A percentile compares a stretch with the other conserved stretches of the same genome.
Conservation (phyloP, 2,329 filamentous ascomycete species). For the Polytolypa hystricis region DNA sequence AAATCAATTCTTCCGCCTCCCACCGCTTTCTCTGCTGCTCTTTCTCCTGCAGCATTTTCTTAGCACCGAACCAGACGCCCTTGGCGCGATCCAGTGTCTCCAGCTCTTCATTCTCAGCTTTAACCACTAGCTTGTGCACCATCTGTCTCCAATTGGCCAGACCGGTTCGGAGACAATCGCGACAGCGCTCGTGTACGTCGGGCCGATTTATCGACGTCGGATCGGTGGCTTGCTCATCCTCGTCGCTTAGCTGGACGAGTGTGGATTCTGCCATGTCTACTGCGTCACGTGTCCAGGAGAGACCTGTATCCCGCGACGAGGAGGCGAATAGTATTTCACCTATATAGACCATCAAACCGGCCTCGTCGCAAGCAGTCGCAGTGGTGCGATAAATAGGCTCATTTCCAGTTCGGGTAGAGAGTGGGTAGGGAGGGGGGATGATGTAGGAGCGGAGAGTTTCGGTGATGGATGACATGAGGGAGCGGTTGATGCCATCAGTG, state of each 20-base stretch:
- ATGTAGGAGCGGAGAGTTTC: constrained; percentile 32
- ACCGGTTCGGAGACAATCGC: constrained; percentile 64
- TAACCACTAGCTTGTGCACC: constrained; percentile 52
- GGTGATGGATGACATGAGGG: constrained; percentile 22
- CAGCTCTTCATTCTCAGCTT: constrained; percentile 26
- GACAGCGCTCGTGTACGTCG: constrained; percentile 52
- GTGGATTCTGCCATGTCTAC: constrained; percentile 69
- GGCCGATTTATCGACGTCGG: constrained; percentile 14
- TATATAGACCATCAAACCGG: constrained; percentile 76
- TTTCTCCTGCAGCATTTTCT: constrained; percentile 19
- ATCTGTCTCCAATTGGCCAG: constrained; percentile 76
- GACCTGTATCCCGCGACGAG: constrained; percentile 54
- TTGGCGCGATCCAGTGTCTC: constrained; percentile 24
- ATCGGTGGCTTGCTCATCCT: constrained; percentile 15
- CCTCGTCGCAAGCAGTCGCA: constrained; percentile 67
- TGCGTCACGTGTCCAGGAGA: constrained; percentile 82
- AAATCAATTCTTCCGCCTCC: constrained; percentile 30
- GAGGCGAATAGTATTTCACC: constrained; percentile 82
- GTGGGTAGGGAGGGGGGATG: constrained; percentile 54
- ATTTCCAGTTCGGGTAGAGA: constrained; percentile 59
- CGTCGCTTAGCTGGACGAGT: constrained; percentile 23
- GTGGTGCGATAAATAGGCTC: constrained; percentile 53
- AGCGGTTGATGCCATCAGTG: constrained; percentile 9
- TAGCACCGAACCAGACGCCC: constrained; percentile 24
- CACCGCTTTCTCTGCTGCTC: constrained; percentile 24